Evolutionary conservation across 345 rosid genomes (phyloP).

Genomic region (Kandelia obovata): DNA sequence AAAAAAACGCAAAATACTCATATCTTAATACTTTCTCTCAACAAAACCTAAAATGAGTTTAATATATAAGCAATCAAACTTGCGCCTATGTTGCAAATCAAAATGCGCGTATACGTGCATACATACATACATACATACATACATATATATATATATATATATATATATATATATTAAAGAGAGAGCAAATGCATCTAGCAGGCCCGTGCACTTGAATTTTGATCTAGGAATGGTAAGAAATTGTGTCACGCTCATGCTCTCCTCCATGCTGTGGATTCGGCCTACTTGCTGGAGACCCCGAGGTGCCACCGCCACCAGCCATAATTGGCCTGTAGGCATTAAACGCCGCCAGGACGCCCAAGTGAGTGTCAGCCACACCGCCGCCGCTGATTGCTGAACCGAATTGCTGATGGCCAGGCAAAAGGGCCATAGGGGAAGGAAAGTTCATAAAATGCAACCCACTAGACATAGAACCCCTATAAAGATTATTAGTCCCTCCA

Average conservation of each 20-base stretch:
- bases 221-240: constrained; percentile 36
- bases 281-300: constrained; percentile 27
- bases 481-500: constrained; percentile 25
- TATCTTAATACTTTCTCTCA: constrained; percentile 6
- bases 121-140: neutral
- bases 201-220: constrained; percentile 25
- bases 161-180: neutral
- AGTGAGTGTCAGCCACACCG: constrained; percentile 47
- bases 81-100: constrained; percentile 20
- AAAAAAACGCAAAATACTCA: neutral
- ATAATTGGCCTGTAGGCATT: constrained; percentile 53
- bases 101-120: constrained; percentile 15
- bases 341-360: constrained; percentile 62
- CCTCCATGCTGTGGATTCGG: constrained; percentile 44
- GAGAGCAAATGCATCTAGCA: constrained; percentile 13
- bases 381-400: constrained; percentile 27
- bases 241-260: constrained; percentile 37
- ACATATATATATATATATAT: neutral
- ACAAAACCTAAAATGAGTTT: constrained; percentile 33
- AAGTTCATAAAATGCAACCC: constrained; percentile 81
- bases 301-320: constrained; percentile 16
- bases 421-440: constrained; percentile 62
- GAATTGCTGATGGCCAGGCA: constrained; percentile 65
- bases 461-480: constrained; percentile 37
- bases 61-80: constrained; percentile 23